phyloP scores from a whole-genome alignment of 805 yeast species.

The Maudiozyma turicensis region DNA sequence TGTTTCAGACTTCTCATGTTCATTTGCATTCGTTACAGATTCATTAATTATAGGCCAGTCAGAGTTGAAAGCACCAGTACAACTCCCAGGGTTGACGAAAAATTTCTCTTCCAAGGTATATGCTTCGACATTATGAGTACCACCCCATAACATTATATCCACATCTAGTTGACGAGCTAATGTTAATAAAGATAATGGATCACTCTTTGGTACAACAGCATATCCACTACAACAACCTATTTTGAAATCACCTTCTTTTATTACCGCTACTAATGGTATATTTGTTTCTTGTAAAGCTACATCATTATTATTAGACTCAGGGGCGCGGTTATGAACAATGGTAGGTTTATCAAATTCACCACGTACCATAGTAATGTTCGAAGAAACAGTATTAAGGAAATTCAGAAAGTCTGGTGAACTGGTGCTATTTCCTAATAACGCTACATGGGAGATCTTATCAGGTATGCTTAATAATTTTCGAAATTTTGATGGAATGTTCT shows the following conservation, averaged over 20 bases:
- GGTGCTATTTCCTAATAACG: conserved; percentile 77
- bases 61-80: conserved; percentile 79
- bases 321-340: conserved; percentile 2
- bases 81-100: conserved; percentile 94
- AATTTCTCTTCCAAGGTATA: conserved; percentile 86
- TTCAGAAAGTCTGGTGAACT: conserved; percentile 52
- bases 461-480: conserved; percentile 62
- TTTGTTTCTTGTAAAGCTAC: conserved; percentile 9
- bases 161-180: conserved; percentile 88
- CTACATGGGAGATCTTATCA: conserved; percentile 75
- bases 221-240: conserved; percentile 84
- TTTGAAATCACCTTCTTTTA: conserved; percentile 59
- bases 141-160: conserved; percentile 87
- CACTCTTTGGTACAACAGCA: conserved; percentile 73
- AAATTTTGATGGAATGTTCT: conserved; percentile 48
- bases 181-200: conserved; percentile 72
- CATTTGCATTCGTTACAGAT: conserved; percentile 1
- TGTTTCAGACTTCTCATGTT: conserved; percentile 1
- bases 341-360: conserved; percentile 65
- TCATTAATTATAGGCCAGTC: conserved; percentile 42
- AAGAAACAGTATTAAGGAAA: conserved; percentile 58
- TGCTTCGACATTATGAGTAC: conserved; percentile 87
- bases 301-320: too few relatives aligned
- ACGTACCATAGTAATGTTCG: conserved; percentile 63
- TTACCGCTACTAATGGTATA: conserved; percentile 54